Evolutionary conservation across 2,329 filamentous ascomycete genomes (phyloP).

Genomic region (Graphiopsis chlorocephala): DNA sequence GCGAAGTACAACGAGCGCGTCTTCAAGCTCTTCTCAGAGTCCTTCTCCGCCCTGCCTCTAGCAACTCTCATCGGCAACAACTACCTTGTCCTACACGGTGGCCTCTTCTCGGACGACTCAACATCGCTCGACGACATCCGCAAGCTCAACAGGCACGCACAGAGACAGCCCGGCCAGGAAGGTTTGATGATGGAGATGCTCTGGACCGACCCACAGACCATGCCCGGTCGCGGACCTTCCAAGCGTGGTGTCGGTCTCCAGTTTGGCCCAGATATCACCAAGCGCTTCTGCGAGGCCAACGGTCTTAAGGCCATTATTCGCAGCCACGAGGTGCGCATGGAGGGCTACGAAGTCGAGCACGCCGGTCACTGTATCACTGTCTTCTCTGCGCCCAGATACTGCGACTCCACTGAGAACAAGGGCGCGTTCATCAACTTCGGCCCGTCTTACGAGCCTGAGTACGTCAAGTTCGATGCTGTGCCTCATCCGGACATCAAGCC

Average conservation of each 20-base stretch:
- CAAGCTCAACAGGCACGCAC: slow-evolving; percentile 84
- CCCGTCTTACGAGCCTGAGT: slow-evolving; percentile 85
- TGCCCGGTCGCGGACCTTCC: slow-evolving; percentile 83
- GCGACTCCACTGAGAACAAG: slow-evolving; percentile 96
- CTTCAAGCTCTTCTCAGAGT: slow-evolving; percentile 97
- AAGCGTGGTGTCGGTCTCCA: slow-evolving; percentile 96
- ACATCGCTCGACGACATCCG: slow-evolving; percentile 89
- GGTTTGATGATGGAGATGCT: slow-evolving; percentile 99
- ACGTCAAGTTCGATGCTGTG: slow-evolving; percentile 92
- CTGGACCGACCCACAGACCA: slow-evolving; percentile 92
- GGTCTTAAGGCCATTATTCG: slow-evolving; percentile 91
- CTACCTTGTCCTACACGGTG: slow-evolving; percentile 89
- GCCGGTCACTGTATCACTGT: slow-evolving; percentile 95
- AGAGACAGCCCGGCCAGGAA: slow-evolving; percentile 86
- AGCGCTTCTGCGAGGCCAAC: slow-evolving; percentile 94
- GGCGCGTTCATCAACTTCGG: slow-evolving; percentile 98
- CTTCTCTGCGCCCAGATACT: slow-evolving; percentile 96
- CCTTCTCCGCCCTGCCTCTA: slow-evolving; percentile 88
- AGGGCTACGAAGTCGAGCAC: slow-evolving; percentile 98
- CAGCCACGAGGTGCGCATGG: slow-evolving; percentile 97
- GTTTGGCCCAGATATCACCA: slow-evolving; percentile 94
- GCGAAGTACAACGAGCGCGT: slow-evolving; percentile 95
- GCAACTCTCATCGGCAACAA: slow-evolving; percentile 89
- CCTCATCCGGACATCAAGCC: slow-evolving; percentile 93
- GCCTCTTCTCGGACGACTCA: slow-evolving; percentile 93